Evolutionary conservation across 2,329 filamentous ascomycete genomes (phyloP).

Genomic region (Parastagonospora nodorum): DNA sequence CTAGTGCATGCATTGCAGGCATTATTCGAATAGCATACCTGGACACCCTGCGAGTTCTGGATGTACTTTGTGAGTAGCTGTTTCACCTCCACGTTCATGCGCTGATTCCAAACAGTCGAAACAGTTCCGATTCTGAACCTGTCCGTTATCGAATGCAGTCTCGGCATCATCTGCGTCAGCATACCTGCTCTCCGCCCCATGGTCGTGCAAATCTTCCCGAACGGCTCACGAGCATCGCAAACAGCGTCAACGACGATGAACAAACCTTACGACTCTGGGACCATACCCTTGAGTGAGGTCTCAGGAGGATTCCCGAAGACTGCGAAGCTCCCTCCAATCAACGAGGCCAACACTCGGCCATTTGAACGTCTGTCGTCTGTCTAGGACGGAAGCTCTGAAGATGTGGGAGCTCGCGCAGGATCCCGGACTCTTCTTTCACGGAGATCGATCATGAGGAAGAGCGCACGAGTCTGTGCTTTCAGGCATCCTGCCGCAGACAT

Average conservation of each 20-base stretch:
- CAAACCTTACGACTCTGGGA: background rate
- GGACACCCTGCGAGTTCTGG: slow-evolving; percentile 20
- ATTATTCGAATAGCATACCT: slow-evolving; percentile 27
- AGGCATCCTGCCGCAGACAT: too few species aligned
- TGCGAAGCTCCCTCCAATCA: background rate
- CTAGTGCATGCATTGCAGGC: slow-evolving; percentile 30
- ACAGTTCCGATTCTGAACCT: slow-evolving; percentile 27
- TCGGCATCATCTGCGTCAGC: slow-evolving; percentile 36
- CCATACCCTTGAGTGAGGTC: background rate
- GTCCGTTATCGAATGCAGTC: slow-evolving; percentile 34
- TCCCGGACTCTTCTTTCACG: too few species aligned
- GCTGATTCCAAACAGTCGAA: slow-evolving; percentile 12
- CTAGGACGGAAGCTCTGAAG: too few species aligned
- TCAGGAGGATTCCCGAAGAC: background rate
- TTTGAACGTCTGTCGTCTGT: too few species aligned
- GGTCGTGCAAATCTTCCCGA: slow-evolving; percentile 23
- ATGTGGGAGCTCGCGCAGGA: too few species aligned
- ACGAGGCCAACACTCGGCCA: background rate
- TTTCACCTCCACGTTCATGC: background rate
- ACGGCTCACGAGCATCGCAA: slow-evolving; percentile 9
- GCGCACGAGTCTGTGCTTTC: too few species aligned
- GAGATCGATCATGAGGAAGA: too few species aligned
- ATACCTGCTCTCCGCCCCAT: slow-evolving; percentile 34
- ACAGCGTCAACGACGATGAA: background rate
- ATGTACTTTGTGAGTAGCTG: slow-evolving; percentile 30